Evolutionary conservation across 1,139 yeast species (phyloP).

Genomic region (Hemisphaericaspora subhashii): DNA sequence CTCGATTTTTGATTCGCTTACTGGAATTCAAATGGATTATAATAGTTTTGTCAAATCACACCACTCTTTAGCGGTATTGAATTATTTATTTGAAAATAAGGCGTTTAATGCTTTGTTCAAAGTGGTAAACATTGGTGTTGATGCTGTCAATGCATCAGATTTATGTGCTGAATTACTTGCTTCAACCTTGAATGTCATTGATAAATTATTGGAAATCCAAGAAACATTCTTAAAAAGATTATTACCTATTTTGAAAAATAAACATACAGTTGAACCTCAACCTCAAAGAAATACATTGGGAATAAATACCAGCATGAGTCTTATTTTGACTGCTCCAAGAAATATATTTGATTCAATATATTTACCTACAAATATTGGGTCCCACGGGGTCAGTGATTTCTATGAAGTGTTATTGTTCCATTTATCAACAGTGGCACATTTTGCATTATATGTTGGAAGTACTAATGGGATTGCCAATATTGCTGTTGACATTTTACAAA

Average conservation of each 20-base stretch:
- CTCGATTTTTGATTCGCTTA: conserved; percentile 38
- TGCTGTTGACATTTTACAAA: conserved; percentile 55
- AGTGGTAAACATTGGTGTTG: conserved; percentile 55
- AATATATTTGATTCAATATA: conserved; percentile 52
- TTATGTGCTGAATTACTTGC: conserved; percentile 21
- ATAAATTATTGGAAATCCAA: conserved; percentile 55
- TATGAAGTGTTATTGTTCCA: conserved; percentile 72
- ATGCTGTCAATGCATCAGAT: conserved; percentile 43
- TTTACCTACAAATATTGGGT: conserved; percentile 53
- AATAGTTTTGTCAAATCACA: conserved; percentile 51
- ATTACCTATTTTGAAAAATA: conserved; percentile 29
- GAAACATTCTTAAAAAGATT: conserved; percentile 32
- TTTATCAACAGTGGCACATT: conserved; percentile 64
- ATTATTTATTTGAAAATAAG: conserved; percentile 59
- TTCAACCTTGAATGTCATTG: conserved; percentile 42
- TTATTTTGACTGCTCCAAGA: conserved; percentile 25
- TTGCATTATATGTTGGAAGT: conserved; percentile 71
- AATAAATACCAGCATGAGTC: conserved; percentile 29
- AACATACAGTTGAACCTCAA: conserved; percentile 11
- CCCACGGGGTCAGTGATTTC: conserved; percentile 63
- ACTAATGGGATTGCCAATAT: conserved; percentile 50
- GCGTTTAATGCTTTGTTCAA: conserved; percentile 57
- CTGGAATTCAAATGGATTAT: conserved; percentile 25
- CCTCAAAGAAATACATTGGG: conserved; percentile 15
- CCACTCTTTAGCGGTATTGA: conserved; percentile 67